A percentile compares a stretch with the other conserved stretches of the same genome.
phyloP scores from a whole-genome alignment of 2,329 filamentous ascomycete species.

The Sporothrix euskadiensis region DNA sequence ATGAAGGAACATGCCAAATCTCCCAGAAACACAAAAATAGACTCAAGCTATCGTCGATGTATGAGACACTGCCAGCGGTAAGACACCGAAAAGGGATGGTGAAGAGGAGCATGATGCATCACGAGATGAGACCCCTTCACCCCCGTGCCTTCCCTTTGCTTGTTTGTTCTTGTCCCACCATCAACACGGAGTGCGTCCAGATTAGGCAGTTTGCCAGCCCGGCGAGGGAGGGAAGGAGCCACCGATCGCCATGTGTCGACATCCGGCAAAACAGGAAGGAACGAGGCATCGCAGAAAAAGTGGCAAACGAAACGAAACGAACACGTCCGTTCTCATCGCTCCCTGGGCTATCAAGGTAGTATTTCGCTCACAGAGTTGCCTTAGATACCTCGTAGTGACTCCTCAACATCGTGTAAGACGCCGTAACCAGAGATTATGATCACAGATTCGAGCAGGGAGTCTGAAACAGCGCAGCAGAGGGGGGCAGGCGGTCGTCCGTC shows the following conservation, averaged over 20 bases:
- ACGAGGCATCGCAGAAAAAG: not conserved
- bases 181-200: not conserved
- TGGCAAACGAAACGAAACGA: conserved; percentile 9
- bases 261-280: not conserved
- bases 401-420: conserved; percentile 3
- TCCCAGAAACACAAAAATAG: conserved; percentile 23
- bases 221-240: conserved; percentile 5
- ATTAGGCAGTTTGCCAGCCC: conserved; percentile 7
- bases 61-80: not conserved
- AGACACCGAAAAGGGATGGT: not conserved
- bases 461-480: conserved; percentile 13
- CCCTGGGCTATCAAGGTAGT: not conserved
- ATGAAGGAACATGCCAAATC: not conserved
- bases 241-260: not conserved
- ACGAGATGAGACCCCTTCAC: conserved; percentile 2
- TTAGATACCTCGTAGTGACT: not conserved
- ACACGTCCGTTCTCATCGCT: not conserved
- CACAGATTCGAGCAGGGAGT: conserved; percentile 3
- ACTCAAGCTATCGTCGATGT: not conserved
- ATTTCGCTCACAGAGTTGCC: not conserved
- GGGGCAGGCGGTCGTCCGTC: not conserved
- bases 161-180: not conserved
- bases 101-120: not conserved
- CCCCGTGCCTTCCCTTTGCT: not conserved
- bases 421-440: conserved; percentile 6